Conservation (phyloP, 192 early-diverging fungal species). For the Backusella macrospora region DNA sequence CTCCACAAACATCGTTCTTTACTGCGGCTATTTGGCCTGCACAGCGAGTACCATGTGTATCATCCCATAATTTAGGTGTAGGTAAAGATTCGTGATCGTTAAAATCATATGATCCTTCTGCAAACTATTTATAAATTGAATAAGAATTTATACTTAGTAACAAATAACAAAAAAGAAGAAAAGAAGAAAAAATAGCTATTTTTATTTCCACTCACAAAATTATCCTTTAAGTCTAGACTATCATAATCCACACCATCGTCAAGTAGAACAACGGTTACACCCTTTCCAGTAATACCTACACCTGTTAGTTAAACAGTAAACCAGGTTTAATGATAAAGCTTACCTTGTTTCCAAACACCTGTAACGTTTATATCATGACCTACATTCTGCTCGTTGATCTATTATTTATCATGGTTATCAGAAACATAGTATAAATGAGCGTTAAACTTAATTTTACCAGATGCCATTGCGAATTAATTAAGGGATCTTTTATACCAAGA, state of each 20-base stretch:
- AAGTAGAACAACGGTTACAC: conserved; percentile 74
- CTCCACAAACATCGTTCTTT: conserved; percentile 77
- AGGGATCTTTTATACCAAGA: conserved; percentile 64
- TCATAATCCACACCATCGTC: conserved; percentile 87
- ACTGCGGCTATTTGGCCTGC: conserved; percentile 86
- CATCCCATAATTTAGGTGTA: conserved; percentile 67
- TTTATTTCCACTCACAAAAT: conserved; percentile 57
- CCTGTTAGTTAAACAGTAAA: neutral
- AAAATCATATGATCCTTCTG: conserved; percentile 84
- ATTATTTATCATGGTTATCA: neutral
- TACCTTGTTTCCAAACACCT: conserved; percentile 74
- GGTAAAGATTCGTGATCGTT: conserved; percentile 73
- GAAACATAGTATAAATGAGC: neutral
- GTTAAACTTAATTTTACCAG: conserved; percentile 48
- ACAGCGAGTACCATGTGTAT: conserved; percentile 87
- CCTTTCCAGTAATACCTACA: conserved; percentile 66
- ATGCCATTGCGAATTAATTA: conserved; percentile 78
- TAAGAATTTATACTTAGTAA: neutral
- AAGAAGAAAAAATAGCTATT: neutral
- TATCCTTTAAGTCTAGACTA: conserved; percentile 69
- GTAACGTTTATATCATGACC: conserved; percentile 86
- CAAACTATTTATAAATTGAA: conserved; percentile 37
- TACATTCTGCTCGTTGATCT: conserved; percentile 25
- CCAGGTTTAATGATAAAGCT: neutral
- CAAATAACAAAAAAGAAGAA: neutral